These are phyloP conservation scores for Microdochium nivale DNA, from an alignment of 2,329 filamentous ascomycete species.

Conservation along the genomic window DNA sequence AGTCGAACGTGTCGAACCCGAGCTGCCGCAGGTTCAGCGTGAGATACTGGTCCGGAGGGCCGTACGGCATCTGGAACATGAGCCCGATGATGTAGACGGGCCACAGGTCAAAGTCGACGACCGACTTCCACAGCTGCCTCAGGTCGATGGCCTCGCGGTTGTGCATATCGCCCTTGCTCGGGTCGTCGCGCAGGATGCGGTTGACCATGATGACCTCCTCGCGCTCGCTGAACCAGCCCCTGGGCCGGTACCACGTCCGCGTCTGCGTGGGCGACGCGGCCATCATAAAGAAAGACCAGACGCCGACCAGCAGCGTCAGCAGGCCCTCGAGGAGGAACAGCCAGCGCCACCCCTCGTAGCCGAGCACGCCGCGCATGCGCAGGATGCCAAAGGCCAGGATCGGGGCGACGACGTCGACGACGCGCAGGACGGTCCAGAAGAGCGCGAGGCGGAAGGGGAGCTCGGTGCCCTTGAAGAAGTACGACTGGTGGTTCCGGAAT, in stretches of 20 bases:
- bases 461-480: slow-evolving; percentile 24
- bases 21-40: slow-evolving; percentile 36
- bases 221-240: slow-evolving; percentile 53
- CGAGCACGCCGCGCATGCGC: slow-evolving; percentile 26
- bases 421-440: slow-evolving; percentile 21
- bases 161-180: slow-evolving; percentile 53
- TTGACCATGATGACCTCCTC: slow-evolving; percentile 58
- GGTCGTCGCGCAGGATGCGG: slow-evolving; percentile 49
- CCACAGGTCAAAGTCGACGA: slow-evolving; percentile 55
- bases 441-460: slow-evolving; percentile 22
- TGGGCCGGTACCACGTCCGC: slow-evolving; percentile 46
- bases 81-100: slow-evolving; percentile 45
- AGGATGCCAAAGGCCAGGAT: slow-evolving; percentile 24
- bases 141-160: slow-evolving; percentile 42
- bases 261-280: slow-evolving; percentile 39
- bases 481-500: slow-evolving; percentile 13
- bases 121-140: slow-evolving; percentile 36
- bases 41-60: slow-evolving; percentile 33
- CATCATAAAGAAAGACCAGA: slow-evolving; percentile 35
- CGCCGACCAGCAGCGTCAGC: slow-evolving; percentile 29
- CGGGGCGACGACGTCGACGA: slow-evolving; percentile 21
- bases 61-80: slow-evolving; percentile 30
- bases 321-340: slow-evolving; percentile 45
- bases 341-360: slow-evolving; percentile 33
- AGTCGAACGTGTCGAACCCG: slow-evolving; percentile 37